phyloP scores from a whole-genome alignment of 2,329 filamentous ascomycete species.

The Phyllosticta citriasiana region DNA sequence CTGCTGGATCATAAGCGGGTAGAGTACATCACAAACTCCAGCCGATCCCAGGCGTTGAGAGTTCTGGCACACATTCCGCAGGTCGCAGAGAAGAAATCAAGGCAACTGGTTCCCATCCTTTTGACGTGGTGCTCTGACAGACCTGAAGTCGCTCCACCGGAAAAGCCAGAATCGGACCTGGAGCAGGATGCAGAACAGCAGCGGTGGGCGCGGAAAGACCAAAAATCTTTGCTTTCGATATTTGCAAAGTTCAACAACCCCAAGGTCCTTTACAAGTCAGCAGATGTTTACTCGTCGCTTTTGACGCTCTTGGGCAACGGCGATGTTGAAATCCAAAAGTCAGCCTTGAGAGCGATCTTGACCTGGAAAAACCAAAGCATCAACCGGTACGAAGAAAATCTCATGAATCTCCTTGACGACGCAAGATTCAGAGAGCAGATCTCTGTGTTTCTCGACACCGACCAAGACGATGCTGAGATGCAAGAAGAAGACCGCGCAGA shows the following conservation, averaged over 20 bases:
- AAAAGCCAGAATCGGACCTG: slow-evolving; percentile 14
- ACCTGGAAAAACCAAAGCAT: slow-evolving; percentile 79
- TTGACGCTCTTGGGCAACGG: slow-evolving; percentile 73
- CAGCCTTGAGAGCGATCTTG: slow-evolving; percentile 72
- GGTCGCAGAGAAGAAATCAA: slow-evolving; percentile 77
- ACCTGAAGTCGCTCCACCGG: slow-evolving; percentile 10
- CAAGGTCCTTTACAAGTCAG: slow-evolving; percentile 66
- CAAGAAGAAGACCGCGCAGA: slow-evolving; percentile 60
- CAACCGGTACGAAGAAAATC: slow-evolving; percentile 69
- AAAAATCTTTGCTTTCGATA: slow-evolving; percentile 70
- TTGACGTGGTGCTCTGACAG: slow-evolving; percentile 55
- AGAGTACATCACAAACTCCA: slow-evolving; percentile 42
- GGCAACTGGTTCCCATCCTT: slow-evolving; percentile 75
- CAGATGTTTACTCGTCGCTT: slow-evolving; percentile 66
- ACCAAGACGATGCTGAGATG: slow-evolving; percentile 54
- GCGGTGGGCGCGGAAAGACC: slow-evolving; percentile 64
- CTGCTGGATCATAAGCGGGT: slow-evolving; percentile 51
- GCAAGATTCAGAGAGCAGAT: slow-evolving; percentile 87
- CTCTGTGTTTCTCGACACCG: slow-evolving; percentile 73
- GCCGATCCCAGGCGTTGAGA: slow-evolving; percentile 68
- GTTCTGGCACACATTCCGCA: slow-evolving; percentile 64
- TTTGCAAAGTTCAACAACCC: slow-evolving; percentile 84
- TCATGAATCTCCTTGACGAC: slow-evolving; percentile 82
- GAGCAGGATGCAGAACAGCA: slow-evolving; percentile 12
- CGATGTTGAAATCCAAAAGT: slow-evolving; percentile 80